These are phyloP conservation scores for Eucalyptus microcorys DNA, from an alignment of 345 rosid species.

Conservation along the genomic window DNA sequence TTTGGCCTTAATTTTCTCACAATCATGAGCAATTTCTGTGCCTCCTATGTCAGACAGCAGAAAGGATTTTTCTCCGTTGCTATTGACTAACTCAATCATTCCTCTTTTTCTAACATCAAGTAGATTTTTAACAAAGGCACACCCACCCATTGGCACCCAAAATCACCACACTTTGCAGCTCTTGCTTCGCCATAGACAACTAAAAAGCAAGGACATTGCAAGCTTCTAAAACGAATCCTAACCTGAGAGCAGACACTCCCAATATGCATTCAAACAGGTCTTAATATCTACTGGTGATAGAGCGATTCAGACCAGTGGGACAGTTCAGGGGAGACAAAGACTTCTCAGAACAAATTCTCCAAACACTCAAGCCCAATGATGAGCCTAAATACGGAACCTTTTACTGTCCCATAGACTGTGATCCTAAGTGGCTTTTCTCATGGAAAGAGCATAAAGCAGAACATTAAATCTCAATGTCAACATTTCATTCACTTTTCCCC, in stretches of 20 bases:
- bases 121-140: not conserved
- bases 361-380: not conserved
- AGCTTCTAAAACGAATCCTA: not conserved
- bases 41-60: not conserved
- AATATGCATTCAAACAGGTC: not conserved
- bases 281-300: not conserved
- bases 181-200: not conserved
- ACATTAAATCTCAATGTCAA: not conserved
- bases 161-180: not conserved
- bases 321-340: not conserved
- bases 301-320: not conserved
- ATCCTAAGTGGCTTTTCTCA: not conserved
- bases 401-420: not conserved
- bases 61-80: not conserved
- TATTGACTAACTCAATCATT: not conserved
- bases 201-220: not conserved
- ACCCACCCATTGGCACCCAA: not conserved
- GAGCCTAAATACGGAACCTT: not conserved
- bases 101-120: not conserved
- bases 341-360: not conserved
- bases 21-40: not conserved
- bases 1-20: not conserved
- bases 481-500: not conserved
- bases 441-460: not conserved
- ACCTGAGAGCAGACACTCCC: not conserved